These are phyloP conservation scores for Geranomyces michiganensis DNA, from an alignment of 192 early-diverging fungal genomes.

Conservation along the genomic window DNA sequence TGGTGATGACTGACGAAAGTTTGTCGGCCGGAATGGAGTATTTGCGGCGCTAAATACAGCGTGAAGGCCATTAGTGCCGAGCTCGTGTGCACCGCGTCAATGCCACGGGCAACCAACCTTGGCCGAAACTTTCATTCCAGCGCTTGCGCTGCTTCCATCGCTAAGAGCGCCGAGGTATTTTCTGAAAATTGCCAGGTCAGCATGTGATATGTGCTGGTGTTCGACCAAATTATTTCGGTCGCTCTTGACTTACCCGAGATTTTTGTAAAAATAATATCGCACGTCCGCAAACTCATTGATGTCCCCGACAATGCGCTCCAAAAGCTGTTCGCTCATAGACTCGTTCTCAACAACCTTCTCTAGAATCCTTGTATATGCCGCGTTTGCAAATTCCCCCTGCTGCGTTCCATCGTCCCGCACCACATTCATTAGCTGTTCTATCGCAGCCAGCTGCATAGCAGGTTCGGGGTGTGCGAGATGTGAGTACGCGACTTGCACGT, in stretches of 20 bases:
- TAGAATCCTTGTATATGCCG: constrained; percentile 59
- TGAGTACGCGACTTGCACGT: constrained; percentile 53
- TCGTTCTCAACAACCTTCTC: constrained; percentile 59
- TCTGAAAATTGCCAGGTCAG: neutral
- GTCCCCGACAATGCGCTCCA: constrained; percentile 66
- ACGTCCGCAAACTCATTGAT: constrained; percentile 86
- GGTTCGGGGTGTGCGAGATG: constrained; percentile 65
- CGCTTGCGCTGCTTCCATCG: constrained; percentile 15
- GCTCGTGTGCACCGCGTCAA: too few species aligned
- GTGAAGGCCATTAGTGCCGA: too few species aligned
- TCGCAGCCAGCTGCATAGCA: constrained; percentile 72
- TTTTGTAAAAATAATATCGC: constrained; percentile 79
- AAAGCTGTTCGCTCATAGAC: constrained; percentile 40
- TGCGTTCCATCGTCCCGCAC: constrained; percentile 66
- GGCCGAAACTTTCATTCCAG: constrained; percentile 2
- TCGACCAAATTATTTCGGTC: constrained; percentile 3
- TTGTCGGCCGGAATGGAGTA: constrained; percentile 14
- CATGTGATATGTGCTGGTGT: neutral
- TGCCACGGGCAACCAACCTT: constrained; percentile 5
- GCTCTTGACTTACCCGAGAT: constrained; percentile 38
- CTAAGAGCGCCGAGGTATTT: constrained; percentile 14
- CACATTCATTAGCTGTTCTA: constrained; percentile 73
- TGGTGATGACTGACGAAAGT: constrained; percentile 15
- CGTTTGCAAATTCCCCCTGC: constrained; percentile 69
- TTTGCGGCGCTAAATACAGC: constrained; percentile 11